Conservation (phyloP, 2,329 filamentous ascomycete species). For the Venturiaceae sp. region DNA sequence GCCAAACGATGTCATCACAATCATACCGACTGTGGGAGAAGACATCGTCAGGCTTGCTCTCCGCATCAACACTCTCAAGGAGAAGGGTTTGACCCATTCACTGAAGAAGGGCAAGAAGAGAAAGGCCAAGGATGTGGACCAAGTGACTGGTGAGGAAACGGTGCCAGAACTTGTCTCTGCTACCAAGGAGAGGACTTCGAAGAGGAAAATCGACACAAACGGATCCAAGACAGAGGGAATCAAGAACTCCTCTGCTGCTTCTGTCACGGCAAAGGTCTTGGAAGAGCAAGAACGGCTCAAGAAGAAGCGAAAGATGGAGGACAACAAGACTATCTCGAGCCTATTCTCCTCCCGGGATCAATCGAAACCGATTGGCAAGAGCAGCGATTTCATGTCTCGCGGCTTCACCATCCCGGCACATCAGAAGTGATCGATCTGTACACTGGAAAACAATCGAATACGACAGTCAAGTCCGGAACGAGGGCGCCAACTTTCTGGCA, state of each 20-base stretch:
- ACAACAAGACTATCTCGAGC: conserved; percentile 45
- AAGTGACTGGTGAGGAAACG: conserved; percentile 17
- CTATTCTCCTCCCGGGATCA: conserved; percentile 31
- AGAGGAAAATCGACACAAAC: conserved; percentile 15
- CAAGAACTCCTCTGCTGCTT: conserved; percentile 80
- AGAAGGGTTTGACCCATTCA: conserved; percentile 70
- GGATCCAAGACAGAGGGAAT: conserved; percentile 48
- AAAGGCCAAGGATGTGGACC: conserved; percentile 52
- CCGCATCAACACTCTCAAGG: conserved; percentile 58
- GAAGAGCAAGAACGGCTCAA: conserved; percentile 77
- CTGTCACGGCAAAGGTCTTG: conserved; percentile 74
- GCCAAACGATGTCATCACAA: conserved; percentile 67
- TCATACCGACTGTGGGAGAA: conserved; percentile 60
- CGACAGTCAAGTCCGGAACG: no score
- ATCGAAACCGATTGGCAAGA: conserved; percentile 27
- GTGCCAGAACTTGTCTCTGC: conserved; percentile 1
- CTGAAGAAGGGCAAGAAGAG: conserved; percentile 78
- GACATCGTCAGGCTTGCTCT: conserved; percentile 61
- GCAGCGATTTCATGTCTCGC: conserved; percentile 39
- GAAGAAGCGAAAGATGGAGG: conserved; percentile 55
- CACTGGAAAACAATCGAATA: no score
- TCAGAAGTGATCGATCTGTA: no score
- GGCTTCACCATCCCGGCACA: conserved; percentile 27
- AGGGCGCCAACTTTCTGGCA: no score
- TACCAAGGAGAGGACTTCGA: not conserved